phyloP scores from a whole-genome alignment of 2,329 filamentous ascomycete genomes.

The Penicillium sp. region DNA sequence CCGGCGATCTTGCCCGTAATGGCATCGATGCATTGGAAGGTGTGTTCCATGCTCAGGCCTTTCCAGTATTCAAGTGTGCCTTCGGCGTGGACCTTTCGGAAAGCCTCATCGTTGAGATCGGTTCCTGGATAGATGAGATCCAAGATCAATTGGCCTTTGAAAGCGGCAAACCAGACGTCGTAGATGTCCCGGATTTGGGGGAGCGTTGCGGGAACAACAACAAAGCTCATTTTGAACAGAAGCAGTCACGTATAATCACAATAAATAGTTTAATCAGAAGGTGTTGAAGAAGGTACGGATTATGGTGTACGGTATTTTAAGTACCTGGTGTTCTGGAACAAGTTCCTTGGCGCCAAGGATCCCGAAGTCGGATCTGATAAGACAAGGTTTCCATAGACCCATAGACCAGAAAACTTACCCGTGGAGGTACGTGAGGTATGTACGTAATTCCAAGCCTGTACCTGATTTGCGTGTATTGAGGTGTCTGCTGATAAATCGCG shows the following conservation, averaged over 20 bases:
- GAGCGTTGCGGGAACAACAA: conserved; percentile 39
- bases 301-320: neutral
- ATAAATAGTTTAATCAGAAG: neutral
- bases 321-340: neutral
- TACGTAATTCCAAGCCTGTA: neutral
- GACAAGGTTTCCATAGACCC: neutral
- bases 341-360: conserved; percentile 3
- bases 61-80: conserved; percentile 43
- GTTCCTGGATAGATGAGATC: conserved; percentile 42
- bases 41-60: conserved; percentile 42
- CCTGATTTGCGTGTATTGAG: neutral
- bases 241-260: neutral
- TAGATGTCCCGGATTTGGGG: conserved; percentile 21
- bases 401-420: neutral
- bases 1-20: conserved; percentile 45
- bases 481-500: neutral
- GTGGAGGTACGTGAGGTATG: neutral
- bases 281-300: neutral
- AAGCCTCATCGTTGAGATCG: conserved; percentile 34
- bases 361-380: conserved; percentile 11
- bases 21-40: conserved; percentile 45
- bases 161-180: conserved; percentile 22
- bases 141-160: conserved; percentile 39
- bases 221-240: conserved; percentile 35
- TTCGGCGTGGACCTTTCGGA: conserved; percentile 45